Conservation (phyloP, 208 protist species). For the Borovskyia barvae region DNA sequence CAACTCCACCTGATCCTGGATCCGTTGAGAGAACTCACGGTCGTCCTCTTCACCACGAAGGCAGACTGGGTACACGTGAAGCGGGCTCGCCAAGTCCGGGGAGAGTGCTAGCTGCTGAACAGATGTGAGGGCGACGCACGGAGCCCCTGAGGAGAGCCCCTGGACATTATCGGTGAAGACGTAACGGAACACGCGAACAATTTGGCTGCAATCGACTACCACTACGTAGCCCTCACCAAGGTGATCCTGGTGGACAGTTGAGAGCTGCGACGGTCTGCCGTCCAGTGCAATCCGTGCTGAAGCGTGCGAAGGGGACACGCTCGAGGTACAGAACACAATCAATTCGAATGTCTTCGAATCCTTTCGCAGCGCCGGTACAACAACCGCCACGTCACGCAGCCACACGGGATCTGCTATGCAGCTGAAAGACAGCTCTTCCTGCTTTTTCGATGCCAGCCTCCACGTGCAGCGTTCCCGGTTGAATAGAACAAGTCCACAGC, state of each 20-base stretch:
- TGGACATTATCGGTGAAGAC: conserved; percentile 20
- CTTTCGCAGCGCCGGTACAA: conserved; percentile 29
- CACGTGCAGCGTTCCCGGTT: conserved; percentile 38
- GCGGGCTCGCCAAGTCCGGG: conserved; percentile 16
- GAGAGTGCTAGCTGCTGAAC: conserved; percentile 27
- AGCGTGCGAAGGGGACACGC: conserved; percentile 22
- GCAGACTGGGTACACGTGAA: conserved; percentile 25
- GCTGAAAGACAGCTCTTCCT: conserved; percentile 29
- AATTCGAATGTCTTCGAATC: conserved; percentile 31
- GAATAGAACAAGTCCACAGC: conserved; percentile 39
- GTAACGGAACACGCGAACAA: conserved; percentile 49
- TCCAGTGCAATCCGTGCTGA: conserved; percentile 26
- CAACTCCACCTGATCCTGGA: conserved; percentile 18
- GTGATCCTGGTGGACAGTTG: conserved; percentile 32
- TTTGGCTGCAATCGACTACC: conserved; percentile 23
- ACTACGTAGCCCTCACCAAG: conserved; percentile 40
- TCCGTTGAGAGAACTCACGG: conserved; percentile 9
- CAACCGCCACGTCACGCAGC: conserved; percentile 42
- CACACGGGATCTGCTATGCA: conserved; percentile 63
- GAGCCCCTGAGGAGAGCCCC: background rate
- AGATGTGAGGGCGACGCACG: conserved; percentile 17
- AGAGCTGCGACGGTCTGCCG: conserved; percentile 29
- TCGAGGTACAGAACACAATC: conserved; percentile 26
- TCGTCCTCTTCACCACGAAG: conserved; percentile 15
- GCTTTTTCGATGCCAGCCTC: conserved; percentile 29